phyloP scores from a whole-genome alignment of 306 rosid genomes.

The Carpinus viminea region DNA sequence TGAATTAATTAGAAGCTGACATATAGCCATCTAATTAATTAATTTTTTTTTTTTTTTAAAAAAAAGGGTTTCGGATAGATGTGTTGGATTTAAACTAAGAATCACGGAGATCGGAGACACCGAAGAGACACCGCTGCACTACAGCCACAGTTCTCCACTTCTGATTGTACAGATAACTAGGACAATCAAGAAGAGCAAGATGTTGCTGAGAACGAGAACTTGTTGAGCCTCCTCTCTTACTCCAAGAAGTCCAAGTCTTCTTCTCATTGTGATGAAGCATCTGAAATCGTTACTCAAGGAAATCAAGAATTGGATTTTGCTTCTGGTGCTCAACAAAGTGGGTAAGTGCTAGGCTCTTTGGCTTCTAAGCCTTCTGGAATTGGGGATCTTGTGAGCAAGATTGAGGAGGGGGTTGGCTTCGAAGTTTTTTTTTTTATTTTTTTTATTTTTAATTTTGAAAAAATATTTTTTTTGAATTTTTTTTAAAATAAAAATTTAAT shows the following conservation, averaged over 20 bases:
- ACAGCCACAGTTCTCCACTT: not conserved
- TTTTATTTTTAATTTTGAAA: no score
- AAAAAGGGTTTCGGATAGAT: not conserved
- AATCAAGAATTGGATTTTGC: conserved; percentile 14
- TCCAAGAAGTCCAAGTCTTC: conserved; percentile 6
- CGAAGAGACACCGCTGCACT: not conserved
- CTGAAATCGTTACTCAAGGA: conserved; percentile 9
- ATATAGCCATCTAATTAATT: no score
- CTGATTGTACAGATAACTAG: not conserved
- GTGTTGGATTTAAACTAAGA: conserved; percentile 17
- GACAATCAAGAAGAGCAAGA: conserved; percentile 3
- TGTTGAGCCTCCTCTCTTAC: not conserved
- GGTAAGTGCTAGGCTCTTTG: conserved; percentile 10
- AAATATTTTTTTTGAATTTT: no score
- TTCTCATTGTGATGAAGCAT: conserved; percentile 5
- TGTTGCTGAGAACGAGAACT: not conserved
- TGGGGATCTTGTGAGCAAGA: not conserved
- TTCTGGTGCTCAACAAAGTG: not conserved
- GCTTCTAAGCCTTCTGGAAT: conserved; percentile 21
- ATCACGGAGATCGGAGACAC: conserved; percentile 10
- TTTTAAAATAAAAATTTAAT: no score
- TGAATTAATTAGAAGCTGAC: no score
- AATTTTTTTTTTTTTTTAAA: no score
- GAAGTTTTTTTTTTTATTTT: no score
- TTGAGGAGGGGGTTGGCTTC: not conserved